Base-by-base conservation (phyloP, 2,329 filamentous ascomycete genomes). In the Aspergillus aculeatus region DNA sequence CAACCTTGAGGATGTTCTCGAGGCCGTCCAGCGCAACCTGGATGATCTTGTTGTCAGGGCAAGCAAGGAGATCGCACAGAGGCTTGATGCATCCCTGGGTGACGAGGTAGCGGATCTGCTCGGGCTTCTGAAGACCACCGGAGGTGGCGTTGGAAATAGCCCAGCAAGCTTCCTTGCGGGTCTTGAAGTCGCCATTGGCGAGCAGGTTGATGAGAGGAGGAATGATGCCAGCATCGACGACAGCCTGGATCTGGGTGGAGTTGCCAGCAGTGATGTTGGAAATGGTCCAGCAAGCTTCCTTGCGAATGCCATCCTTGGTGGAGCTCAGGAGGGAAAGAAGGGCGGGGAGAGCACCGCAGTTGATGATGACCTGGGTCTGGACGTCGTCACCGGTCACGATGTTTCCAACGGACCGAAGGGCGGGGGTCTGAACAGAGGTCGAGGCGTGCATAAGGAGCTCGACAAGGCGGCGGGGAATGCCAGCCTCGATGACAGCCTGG, bases 1-100 rank as follows among this genome's bases (percentile, higher is more conserved):
- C 95, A 64, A 99, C 95, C 89, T 99, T 99, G 73, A 99, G 87
- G 66, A 99, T 98, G 80, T 99, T 99, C 88, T 99, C 95, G 58
- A 99, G 85, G 56, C 95, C 95, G 72, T 99, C 95, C 52, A 99
- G 86, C 65, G 95, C 95, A 67, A 99, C 95, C 80, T 99, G 95
- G 71, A 99, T 99, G 75, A 99, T 99, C 86, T 99, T 99, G 83
- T 99, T 99, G 79, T 99, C 95, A 31, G 96, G 96, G 83, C 95
- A 99, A 44, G 87, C 88, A 59, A 99, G 87, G 26, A 99, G 86
- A 73, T 99, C 95, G 77, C 95, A 99, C 35, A 99, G 85, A 4
- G 95, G 95, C 81, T 94, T 96, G 81, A 99, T 98, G 83, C 93
- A 97, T 66, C 95, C 95, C 79, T 95, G 91, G 38, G 87, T 80